These are phyloP conservation scores for Apiotrichum mycotoxinovorans DNA, from an alignment of 1,284 basidiomycete species.

Conservation along the genomic window DNA sequence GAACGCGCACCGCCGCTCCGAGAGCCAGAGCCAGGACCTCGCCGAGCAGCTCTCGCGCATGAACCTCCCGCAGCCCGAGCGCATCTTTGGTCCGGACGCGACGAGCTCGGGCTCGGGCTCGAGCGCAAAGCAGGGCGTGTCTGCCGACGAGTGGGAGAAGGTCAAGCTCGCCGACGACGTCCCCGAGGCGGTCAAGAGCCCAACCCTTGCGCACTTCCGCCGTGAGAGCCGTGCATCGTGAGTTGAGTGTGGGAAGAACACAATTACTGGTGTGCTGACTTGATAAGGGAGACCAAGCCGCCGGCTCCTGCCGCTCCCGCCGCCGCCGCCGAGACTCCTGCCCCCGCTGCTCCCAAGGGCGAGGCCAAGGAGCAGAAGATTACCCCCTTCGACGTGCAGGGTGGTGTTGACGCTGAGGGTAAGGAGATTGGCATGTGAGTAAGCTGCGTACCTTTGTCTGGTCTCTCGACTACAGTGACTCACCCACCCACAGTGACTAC, in stretches of 20 bases:
- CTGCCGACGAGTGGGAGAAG: constrained; percentile 48
- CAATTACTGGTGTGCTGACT: not conserved
- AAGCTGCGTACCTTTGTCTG: no score
- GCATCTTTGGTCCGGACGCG: constrained; percentile 47
- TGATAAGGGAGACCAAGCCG: constrained; percentile 5
- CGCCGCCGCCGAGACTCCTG: constrained; percentile 1
- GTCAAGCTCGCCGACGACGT: constrained; percentile 46
- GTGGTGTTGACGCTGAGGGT: constrained; percentile 82
- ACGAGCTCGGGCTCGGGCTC: constrained; percentile 18
- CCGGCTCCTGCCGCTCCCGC: constrained; percentile 15
- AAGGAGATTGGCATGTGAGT: constrained; percentile 72
- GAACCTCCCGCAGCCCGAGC: constrained; percentile 50
- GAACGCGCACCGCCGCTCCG: constrained; percentile 36
- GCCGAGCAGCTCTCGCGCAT: constrained; percentile 42
- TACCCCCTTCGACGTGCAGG: constrained; percentile 98
- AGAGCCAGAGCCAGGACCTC: constrained; percentile 47
- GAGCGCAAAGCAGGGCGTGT: constrained; percentile 34
- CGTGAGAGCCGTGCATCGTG: constrained; percentile 28
- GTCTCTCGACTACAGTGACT: no score
- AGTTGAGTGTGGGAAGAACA: not conserved
- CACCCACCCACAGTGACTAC: constrained; percentile 64
- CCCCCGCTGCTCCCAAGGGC: not conserved
- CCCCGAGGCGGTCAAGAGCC: constrained; percentile 49
- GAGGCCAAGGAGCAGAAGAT: constrained; percentile 68
- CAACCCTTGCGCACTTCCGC: constrained; percentile 37